Evolutionary conservation across 768 basidiomycete species (phyloP).

Genomic region (Mycena maculata): DNA sequence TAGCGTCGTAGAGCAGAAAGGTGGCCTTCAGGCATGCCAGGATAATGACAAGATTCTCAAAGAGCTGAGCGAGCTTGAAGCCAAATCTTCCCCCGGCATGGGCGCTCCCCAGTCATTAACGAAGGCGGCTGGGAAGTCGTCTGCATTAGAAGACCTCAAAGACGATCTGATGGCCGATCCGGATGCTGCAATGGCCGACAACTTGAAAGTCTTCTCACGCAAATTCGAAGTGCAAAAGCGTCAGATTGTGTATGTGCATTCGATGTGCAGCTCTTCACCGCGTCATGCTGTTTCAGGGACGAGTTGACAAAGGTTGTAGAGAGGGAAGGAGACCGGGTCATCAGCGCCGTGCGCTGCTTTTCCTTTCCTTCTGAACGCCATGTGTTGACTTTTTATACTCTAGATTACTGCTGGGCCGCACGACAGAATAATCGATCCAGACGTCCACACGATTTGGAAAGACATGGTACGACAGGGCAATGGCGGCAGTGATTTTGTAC

Average conservation of each 20-base stretch:
- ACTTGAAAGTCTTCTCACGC: slow-evolving; percentile 45
- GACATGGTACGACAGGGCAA: slow-evolving; percentile 50
- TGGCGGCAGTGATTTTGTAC: no score
- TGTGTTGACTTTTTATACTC: no score
- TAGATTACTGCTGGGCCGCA: slow-evolving; percentile 46
- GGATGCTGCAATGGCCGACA: slow-evolving; percentile 41
- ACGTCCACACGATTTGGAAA: slow-evolving; percentile 52
- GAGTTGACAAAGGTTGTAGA: slow-evolving; percentile 43
- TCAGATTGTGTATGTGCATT: slow-evolving; percentile 36
- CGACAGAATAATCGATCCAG: slow-evolving; percentile 41
- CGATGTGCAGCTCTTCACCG: no score
- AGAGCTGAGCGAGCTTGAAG: slow-evolving; percentile 35
- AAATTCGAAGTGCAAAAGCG: slow-evolving; percentile 49
- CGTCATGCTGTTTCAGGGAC: no score
- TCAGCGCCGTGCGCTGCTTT: slow-evolving; percentile 28
- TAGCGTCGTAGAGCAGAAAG: slow-evolving; percentile 39
- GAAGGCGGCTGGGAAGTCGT: slow-evolving; percentile 1
- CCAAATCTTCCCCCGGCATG: neutral
- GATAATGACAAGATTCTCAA: slow-evolving; percentile 41
- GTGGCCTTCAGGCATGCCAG: slow-evolving; percentile 40
- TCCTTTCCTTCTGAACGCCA: no score
- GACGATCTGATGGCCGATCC: slow-evolving; percentile 41
- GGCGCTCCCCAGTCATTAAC: neutral
- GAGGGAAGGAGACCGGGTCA: slow-evolving; percentile 46
- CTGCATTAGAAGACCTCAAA: slow-evolving; percentile 35